Evolutionary conservation across 768 basidiomycete species (phyloP).

Genomic region (Fistulinella prunicolor): DNA sequence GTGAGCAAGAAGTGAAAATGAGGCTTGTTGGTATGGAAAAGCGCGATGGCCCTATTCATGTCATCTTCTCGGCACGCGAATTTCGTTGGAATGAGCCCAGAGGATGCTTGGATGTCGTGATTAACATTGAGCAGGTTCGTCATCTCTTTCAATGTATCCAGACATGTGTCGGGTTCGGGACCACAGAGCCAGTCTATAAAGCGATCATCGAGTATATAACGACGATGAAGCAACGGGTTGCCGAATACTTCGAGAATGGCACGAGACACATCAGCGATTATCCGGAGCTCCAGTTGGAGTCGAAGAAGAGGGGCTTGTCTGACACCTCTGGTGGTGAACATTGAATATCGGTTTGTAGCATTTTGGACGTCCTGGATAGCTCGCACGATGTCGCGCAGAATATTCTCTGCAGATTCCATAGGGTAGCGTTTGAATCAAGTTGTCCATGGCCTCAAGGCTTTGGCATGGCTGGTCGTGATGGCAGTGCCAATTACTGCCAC

Average conservation of each 20-base stretch:
- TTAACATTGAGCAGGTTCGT: neutral
- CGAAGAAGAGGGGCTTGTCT: slow-evolving; percentile 6
- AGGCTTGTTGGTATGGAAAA: slow-evolving; percentile 2
- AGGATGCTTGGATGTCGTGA: slow-evolving; percentile 2
- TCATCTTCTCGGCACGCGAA: neutral
- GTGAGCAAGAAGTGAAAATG: slow-evolving; percentile 12
- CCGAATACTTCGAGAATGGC: slow-evolving; percentile 5
- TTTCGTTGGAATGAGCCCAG: neutral
- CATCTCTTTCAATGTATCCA: slow-evolving; percentile 3
- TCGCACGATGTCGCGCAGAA: neutral
- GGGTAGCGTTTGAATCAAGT: too few relatives aligned
- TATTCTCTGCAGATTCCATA: slow-evolving; percentile 8
- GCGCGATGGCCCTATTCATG: neutral
- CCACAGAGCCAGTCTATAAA: slow-evolving; percentile 6
- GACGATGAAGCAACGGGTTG: neutral
- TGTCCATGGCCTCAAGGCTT: too few relatives aligned
- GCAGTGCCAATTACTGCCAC: too few relatives aligned
- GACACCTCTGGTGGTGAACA: neutral
- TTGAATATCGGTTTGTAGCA: neutral
- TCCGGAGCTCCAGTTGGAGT: slow-evolving; percentile 3
- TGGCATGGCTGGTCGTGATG: too few relatives aligned
- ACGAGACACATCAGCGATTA: slow-evolving; percentile 1
- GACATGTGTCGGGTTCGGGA: slow-evolving; percentile 2
- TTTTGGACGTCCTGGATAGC: neutral
- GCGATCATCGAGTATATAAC: slow-evolving; percentile 4